A percentile compares a stretch with the other conserved stretches of the same genome.
phyloP scores from a whole-genome alignment of 108 stramenopile genomes.

The Nitzschia sp. region DNA sequence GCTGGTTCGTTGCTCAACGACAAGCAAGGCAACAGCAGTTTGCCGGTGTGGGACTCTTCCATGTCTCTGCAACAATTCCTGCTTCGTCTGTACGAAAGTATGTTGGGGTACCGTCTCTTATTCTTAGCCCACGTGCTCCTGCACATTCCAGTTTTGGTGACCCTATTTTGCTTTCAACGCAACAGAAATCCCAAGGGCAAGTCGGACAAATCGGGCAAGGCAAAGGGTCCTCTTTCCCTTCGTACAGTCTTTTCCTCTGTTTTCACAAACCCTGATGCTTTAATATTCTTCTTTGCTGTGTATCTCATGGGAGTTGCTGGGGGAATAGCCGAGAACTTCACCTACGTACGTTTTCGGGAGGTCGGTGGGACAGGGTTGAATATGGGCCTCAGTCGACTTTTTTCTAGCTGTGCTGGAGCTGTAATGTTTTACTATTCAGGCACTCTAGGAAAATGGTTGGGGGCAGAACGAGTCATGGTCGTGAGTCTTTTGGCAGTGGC shows the following conservation, averaged over 20 bases:
- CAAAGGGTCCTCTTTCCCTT: conserved; percentile 10
- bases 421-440: conserved; percentile 88
- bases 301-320: conserved; percentile 80
- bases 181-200: conserved; percentile 13
- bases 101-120: conserved; percentile 63
- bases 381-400: conserved; percentile 82
- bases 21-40: background rate
- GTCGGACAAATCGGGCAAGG: background rate
- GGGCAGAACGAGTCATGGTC: conserved; percentile 80
- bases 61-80: background rate
- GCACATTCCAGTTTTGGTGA: conserved; percentile 61
- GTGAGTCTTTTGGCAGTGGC: conserved; percentile 75
- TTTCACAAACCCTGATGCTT: conserved; percentile 64
- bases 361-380: conserved; percentile 81
- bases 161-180: conserved; percentile 50
- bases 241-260: conserved; percentile 59
- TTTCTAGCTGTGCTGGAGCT: conserved; percentile 79
- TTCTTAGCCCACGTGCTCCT: conserved; percentile 59
- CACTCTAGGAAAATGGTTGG: conserved; percentile 57
- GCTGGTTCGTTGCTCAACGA: conserved; percentile 42
- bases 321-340: conserved; percentile 93
- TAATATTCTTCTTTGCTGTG: conserved; percentile 82
- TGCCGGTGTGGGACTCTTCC: background rate
- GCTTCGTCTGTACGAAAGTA: conserved; percentile 13
- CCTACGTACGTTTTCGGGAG: conserved; percentile 88